Percentiles rank a stretch among this genome's conserved stretches.
Evolutionary conservation across 331 rosid species (phyloP).

Genomic region (Malus hybrid): DNA sequence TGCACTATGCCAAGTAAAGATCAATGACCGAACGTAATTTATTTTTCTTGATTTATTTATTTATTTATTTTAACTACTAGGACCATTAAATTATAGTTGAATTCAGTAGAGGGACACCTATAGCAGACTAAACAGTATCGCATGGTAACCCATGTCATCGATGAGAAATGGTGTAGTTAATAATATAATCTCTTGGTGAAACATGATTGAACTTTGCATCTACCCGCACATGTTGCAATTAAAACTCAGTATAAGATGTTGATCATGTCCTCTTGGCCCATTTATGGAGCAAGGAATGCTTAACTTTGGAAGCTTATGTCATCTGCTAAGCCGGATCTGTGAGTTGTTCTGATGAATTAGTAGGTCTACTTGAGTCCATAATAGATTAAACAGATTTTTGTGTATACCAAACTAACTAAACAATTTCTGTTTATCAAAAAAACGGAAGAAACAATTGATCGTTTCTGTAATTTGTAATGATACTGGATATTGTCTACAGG

Average conservation of each 20-base stretch:
- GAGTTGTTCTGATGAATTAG: not conserved
- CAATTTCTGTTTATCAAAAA: too few species aligned
- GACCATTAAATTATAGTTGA: not conserved
- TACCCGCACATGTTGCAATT: not conserved
- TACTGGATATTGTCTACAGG: not conserved
- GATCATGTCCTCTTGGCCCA: not conserved
- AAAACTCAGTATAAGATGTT: not conserved
- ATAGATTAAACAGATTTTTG: not conserved
- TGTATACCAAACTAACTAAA: not conserved
- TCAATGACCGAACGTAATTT: not conserved
- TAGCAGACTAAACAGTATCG: not conserved
- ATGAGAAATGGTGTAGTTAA: not conserved
- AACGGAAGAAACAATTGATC: not conserved
- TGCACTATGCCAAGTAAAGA: conserved; percentile 5
- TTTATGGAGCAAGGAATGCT: not conserved
- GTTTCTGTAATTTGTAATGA: not conserved
- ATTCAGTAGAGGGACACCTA: not conserved
- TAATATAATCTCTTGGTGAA: not conserved
- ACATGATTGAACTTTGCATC: not conserved
- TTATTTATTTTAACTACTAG: not conserved
- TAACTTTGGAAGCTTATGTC: not conserved
- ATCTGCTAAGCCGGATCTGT: not conserved
- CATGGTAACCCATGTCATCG: not conserved
- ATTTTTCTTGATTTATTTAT: not conserved
- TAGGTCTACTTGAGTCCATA: not conserved